These are phyloP conservation scores for Diutina sp. DNA, from an alignment of 1,139 yeast species.

Conservation along the genomic window DNA sequence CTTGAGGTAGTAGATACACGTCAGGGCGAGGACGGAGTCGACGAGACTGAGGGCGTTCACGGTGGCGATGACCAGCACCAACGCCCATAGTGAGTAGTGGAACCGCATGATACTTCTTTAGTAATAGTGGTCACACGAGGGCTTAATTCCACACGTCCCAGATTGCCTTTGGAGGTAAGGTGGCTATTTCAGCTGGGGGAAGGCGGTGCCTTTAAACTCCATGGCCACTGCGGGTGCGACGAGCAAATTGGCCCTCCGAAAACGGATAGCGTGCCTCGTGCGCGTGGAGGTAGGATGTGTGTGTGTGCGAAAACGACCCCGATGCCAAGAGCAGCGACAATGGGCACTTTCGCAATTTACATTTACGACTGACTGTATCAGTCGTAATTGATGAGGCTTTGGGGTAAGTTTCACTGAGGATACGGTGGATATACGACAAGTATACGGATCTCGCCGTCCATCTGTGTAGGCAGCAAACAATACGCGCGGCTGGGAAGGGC, in stretches of 20 bases:
- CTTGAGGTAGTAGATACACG: constrained; percentile 8
- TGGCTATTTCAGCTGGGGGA: neutral
- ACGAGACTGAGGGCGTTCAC: constrained; percentile 4
- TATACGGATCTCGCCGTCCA: no score
- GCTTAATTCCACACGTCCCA: neutral
- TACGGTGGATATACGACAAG: no score
- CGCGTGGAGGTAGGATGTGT: no score
- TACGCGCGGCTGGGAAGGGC: no score
- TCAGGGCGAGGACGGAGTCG: constrained; percentile 8
- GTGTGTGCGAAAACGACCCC: neutral
- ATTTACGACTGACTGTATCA: no score
- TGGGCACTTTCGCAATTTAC: no score
- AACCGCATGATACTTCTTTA: neutral
- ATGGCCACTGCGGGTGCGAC: neutral
- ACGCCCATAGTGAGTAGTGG: neutral
- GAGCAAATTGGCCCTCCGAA: neutral
- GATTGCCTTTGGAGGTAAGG: neutral
- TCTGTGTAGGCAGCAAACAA: no score
- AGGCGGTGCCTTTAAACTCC: neutral
- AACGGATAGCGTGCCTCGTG: neutral
- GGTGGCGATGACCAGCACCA: neutral
- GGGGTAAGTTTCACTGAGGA: no score
- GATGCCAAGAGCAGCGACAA: no score
- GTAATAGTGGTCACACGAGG: no score
- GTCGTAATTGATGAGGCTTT: no score